These are phyloP conservation scores for Talaromyces sp. DNA, from an alignment of 2,329 filamentous ascomycete species.

Conservation along the genomic window DNA sequence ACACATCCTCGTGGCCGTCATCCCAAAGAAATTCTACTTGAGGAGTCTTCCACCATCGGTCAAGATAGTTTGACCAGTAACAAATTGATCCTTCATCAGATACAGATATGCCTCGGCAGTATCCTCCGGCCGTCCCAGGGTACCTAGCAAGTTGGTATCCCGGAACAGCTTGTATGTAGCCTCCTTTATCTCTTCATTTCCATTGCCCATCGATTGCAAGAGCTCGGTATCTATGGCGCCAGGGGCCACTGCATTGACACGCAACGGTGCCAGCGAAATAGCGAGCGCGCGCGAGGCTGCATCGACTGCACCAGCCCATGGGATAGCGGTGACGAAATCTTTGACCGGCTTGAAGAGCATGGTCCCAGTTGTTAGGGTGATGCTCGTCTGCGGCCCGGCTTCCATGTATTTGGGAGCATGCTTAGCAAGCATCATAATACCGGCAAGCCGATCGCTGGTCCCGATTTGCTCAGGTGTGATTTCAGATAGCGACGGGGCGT, in stretches of 20 bases:
- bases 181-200: conserved; percentile 4
- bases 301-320: conserved; percentile 22
- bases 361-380: conserved; percentile 40
- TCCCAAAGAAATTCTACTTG: conserved; percentile 5
- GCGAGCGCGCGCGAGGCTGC: conserved; percentile 35
- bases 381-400: conserved; percentile 22
- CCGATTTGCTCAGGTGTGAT: conserved; percentile 18
- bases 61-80: conserved; percentile 29
- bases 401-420: conserved; percentile 32
- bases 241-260: conserved; percentile 40
- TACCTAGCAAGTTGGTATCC: conserved; percentile 17
- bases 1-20: neutral
- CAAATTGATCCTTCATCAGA: conserved; percentile 40
- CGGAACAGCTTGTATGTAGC: conserved; percentile 12
- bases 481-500: conserved; percentile 20
- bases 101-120: conserved; percentile 42
- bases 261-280: conserved; percentile 38
- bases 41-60: conserved; percentile 34
- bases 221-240: conserved; percentile 40
- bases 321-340: conserved; percentile 27
- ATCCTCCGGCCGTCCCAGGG: conserved; percentile 29
- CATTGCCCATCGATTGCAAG: conserved; percentile 20
- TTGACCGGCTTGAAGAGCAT: conserved; percentile 29
- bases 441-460: conserved; percentile 31
- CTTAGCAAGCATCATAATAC: conserved; percentile 37